Base-by-base conservation (phyloP, 2,329 filamentous ascomycete species). In the Clarireedia homoeocarpa region DNA sequence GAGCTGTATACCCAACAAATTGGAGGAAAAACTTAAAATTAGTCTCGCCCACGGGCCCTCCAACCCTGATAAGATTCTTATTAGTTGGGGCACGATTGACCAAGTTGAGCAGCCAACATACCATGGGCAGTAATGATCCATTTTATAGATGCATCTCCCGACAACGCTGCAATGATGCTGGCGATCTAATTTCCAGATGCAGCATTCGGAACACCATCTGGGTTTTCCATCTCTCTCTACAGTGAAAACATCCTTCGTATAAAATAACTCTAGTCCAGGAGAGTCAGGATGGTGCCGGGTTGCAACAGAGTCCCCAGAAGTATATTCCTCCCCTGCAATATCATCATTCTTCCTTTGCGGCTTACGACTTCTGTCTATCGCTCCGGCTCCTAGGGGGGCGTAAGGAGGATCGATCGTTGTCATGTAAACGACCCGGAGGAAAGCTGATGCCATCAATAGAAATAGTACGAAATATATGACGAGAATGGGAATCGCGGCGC, bases 61-160 rank as follows among this genome's bases (percentile, higher is more conserved):
- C 92, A n/a, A 95, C 91, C 88, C 87, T 80, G 50, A 14, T 48
- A 40, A 23, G 20, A 30, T 26, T 17, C 40, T 40, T 34, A 59
- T 48, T 58, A 57, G 30, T 23, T 26, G 17, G 49, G 50, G 42
- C 17, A 7, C 26, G 15, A 15, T n/a, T 34, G 38, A 2, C 14
- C 38, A 6, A 42, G 24, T 5, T 23, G 17, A 9, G 17, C 17
- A 24, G 51, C 15, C 20, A 10, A 64, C 66, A 57, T 70, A 78
- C 83, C 84, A 97, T 0, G 92, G 94, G 67, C 94, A 99, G 66
- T 91, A 94, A 68, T 97, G 92, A 61, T 97, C 92, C 87, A 96
- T 94, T 66, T 94, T 55, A 52, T 55, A 55, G 20, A 55, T 51
- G 45, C 56, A 58, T 58, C 52, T 47, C 14, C 52, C 53, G 24